These are phyloP conservation scores for Onygenales sp. DNA, from an alignment of 2,329 filamentous ascomycete species.

Conservation along the genomic window DNA sequence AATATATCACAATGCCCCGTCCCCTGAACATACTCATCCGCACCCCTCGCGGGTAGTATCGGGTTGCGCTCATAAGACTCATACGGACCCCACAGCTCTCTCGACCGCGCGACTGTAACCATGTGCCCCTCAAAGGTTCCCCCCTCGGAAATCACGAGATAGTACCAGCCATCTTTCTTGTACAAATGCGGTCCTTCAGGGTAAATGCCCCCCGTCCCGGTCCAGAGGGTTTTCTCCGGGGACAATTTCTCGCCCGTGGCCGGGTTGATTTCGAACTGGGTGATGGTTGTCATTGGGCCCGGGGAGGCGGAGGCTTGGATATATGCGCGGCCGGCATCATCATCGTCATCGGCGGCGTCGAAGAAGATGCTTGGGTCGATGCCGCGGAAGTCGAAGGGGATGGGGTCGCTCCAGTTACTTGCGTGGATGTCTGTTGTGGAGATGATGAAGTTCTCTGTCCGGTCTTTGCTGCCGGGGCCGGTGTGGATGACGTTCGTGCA, in stretches of 20 bases:
- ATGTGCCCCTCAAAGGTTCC: slow-evolving; percentile 41
- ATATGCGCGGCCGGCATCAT: slow-evolving; percentile 26
- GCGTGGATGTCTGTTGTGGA: slow-evolving; percentile 35
- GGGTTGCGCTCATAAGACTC: slow-evolving; percentile 36
- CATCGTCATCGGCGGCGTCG: slow-evolving; percentile 17
- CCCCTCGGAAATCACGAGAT: slow-evolving; percentile 42
- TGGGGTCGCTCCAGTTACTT: slow-evolving; percentile 35
- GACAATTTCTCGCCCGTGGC: slow-evolving; percentile 10
- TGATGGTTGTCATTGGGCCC: slow-evolving; percentile 10
- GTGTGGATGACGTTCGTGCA: slow-evolving; percentile 28
- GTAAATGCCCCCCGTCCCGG: slow-evolving; percentile 33
- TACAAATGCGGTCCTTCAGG: slow-evolving; percentile 47
- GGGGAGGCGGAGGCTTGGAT: slow-evolving; percentile 21
- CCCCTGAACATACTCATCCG: slow-evolving; percentile 16
- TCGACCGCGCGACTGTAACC: slow-evolving; percentile 40
- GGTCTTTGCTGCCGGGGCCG: slow-evolving; percentile 13
- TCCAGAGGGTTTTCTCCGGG: slow-evolving; percentile 23
- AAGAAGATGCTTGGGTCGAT: slow-evolving; percentile 42
- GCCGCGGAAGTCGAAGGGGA: slow-evolving; percentile 27
- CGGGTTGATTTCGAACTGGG: slow-evolving; percentile 10
- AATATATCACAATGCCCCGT: slow-evolving; percentile 17
- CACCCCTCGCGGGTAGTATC: slow-evolving; percentile 33
- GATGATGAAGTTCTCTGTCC: slow-evolving; percentile 26
- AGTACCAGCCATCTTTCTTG: slow-evolving; percentile 40
- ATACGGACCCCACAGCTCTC: slow-evolving; percentile 39